Conservation (phyloP, 768 basidiomycete species). For the Mycena rosella region DNA sequence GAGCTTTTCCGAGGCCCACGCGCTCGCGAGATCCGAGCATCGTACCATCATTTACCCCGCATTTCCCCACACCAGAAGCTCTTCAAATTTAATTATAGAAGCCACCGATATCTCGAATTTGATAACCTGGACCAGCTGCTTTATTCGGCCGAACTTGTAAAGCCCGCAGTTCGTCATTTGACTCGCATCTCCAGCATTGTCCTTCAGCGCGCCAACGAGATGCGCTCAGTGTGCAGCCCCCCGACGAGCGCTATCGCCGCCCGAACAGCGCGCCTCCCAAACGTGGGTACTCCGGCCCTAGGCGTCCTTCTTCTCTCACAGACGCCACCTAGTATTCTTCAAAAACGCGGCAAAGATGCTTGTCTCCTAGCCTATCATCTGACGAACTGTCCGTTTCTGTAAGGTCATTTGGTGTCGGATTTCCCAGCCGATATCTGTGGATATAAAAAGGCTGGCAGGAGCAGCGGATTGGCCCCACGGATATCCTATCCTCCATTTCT, state of each 20-base stretch:
- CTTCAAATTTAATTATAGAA: constrained; percentile 28
- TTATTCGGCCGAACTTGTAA: constrained; percentile 21
- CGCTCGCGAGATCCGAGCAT: constrained; percentile 13
- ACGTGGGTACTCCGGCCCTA: constrained; percentile 32
- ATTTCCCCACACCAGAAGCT: constrained; percentile 34
- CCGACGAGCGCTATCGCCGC: neutral
- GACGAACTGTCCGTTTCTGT: constrained; percentile 21
- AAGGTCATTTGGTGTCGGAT: constrained; percentile 28
- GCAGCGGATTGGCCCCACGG: constrained; percentile 9
- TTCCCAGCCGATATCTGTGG: constrained; percentile 27
- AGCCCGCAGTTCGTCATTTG: constrained; percentile 19
- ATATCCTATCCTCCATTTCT: constrained; percentile 16
- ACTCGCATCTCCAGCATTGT: neutral
- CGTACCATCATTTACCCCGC: constrained; percentile 31
- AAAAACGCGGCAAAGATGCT: constrained; percentile 22
- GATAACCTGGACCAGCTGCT: constrained; percentile 15
- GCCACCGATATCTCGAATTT: constrained; percentile 15
- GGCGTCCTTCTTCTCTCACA: constrained; percentile 32
- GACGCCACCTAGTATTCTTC: constrained; percentile 16
- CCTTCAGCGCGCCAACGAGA: too few species aligned
- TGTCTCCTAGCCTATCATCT: constrained; percentile 33
- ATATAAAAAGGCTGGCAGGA: constrained; percentile 26
- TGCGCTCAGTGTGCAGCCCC: neutral
- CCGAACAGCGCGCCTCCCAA: constrained; percentile 2
- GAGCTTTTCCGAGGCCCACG: too few species aligned